Conservation (phyloP, 2,329 filamentous ascomycete genomes). For the Penicillium polonicum region DNA sequence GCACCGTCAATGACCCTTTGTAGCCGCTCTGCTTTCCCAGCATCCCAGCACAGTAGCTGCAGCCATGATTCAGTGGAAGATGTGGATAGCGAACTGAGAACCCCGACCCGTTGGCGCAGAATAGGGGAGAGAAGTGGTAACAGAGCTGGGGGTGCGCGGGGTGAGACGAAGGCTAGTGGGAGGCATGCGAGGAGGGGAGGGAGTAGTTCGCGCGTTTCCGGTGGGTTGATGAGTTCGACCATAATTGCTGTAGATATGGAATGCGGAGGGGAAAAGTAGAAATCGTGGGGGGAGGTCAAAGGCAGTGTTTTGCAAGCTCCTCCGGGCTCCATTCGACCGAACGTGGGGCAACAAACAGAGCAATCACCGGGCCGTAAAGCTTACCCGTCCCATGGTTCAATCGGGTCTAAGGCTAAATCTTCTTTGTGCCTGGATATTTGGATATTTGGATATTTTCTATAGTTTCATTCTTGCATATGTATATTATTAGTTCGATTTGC, state of each 20-base stretch:
- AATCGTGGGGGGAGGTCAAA: neutral
- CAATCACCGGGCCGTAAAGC: constrained; percentile 3
- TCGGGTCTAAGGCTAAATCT: neutral
- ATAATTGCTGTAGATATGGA: constrained; percentile 35
- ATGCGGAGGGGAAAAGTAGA: constrained; percentile 5
- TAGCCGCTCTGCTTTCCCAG: constrained; percentile 52
- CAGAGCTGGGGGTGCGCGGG: constrained; percentile 59
- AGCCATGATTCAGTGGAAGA: constrained; percentile 56
- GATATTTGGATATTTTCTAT: too few relatives aligned
- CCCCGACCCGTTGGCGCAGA: constrained; percentile 60
- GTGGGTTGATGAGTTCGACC: constrained; percentile 55
- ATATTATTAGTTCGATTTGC: neutral
- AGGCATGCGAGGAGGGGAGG: constrained; percentile 64
- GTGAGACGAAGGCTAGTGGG: constrained; percentile 59
- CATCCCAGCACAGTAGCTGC: constrained; percentile 59
- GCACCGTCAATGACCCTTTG: constrained; percentile 54
- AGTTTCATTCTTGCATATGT: neutral
- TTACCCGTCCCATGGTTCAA: neutral
- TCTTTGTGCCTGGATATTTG: neutral
- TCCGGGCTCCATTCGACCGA: constrained; percentile 19
- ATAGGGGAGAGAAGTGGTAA: constrained; percentile 63
- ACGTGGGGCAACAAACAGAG: constrained; percentile 14
- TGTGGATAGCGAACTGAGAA: constrained; percentile 49
- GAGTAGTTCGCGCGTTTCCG: constrained; percentile 57
- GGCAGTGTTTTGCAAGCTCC: constrained; percentile 2